Percentiles rank a stretch among this genome's conserved stretches.
Conservation (phyloP, 2,329 filamentous ascomycete genomes). For the Macrophomina phaseolina region DNA sequence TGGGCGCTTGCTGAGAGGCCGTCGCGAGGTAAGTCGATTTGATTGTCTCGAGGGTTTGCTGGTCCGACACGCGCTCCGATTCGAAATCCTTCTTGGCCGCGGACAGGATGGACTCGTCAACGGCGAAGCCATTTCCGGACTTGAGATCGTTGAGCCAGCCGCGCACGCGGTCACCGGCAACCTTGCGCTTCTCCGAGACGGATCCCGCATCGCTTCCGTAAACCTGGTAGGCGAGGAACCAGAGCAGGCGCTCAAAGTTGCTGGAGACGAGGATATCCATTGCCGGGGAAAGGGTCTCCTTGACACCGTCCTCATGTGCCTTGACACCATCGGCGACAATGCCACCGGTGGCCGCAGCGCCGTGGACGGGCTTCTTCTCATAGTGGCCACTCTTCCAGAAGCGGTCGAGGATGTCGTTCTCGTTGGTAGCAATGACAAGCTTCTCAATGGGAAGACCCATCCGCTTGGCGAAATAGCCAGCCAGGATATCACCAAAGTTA, state of each 20-base stretch:
- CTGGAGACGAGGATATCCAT: slow-evolving; percentile 98
- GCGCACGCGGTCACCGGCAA: slow-evolving; percentile 74
- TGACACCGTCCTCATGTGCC: slow-evolving; percentile 73
- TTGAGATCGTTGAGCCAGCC: slow-evolving; percentile 83
- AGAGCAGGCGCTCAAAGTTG: slow-evolving; percentile 95
- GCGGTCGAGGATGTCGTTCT: slow-evolving; percentile 94
- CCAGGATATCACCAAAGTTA: slow-evolving; percentile 95
- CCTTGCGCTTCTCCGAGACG: slow-evolving; percentile 53
- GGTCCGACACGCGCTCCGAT: slow-evolving; percentile 72
- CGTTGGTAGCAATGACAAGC: slow-evolving; percentile 91
- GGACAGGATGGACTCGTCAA: slow-evolving; percentile 74
- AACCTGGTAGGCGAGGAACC: slow-evolving; percentile 85
- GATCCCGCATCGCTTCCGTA: slow-evolving; percentile 46
- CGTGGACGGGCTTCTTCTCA: slow-evolving; percentile 76
- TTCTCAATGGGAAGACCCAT: slow-evolving; percentile 91
- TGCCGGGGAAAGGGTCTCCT: slow-evolving; percentile 89
- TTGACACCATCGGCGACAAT: slow-evolving; percentile 63
- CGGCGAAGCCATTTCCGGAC: slow-evolving; percentile 78
- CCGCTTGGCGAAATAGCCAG: slow-evolving; percentile 87
- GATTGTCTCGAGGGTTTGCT: slow-evolving; percentile 56
- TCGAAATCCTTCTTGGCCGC: slow-evolving; percentile 77
- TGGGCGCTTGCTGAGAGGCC: slow-evolving; percentile 46
- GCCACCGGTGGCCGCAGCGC: slow-evolving; percentile 61
- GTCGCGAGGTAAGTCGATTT: slow-evolving; percentile 53
- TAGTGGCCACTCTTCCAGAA: slow-evolving; percentile 93